Evolutionary conservation across 176 grass and related monocot genomes (phyloP).

Genomic region (Hsuehochloa calcarea): DNA sequence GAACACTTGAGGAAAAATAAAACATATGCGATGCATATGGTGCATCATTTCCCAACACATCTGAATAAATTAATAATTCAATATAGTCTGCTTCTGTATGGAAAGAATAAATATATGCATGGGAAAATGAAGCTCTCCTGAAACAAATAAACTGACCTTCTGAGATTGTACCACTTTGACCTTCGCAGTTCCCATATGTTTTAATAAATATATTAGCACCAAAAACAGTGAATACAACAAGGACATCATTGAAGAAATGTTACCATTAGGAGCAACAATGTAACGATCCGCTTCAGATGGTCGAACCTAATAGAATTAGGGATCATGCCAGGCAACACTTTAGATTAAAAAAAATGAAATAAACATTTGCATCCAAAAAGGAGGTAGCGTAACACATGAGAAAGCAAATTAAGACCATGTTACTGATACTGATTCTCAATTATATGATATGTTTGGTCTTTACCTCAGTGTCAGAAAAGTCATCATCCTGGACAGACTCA

Average conservation of each 20-base stretch:
- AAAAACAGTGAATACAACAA: slow-evolving; percentile 30
- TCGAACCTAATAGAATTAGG: slow-evolving; percentile 53
- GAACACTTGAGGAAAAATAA: background rate
- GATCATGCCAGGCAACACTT: slow-evolving; percentile 7
- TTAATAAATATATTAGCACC: slow-evolving; percentile 31
- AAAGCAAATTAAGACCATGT: slow-evolving; percentile 3
- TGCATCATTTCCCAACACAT: background rate
- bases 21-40: background rate
- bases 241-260: slow-evolving; percentile 24
- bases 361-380: background rate
- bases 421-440: background rate
- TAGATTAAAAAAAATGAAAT: background rate
- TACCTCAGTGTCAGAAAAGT: slow-evolving; percentile 92
- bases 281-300: slow-evolving; percentile 69
- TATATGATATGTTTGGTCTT: background rate
- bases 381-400: background rate
- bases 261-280: slow-evolving; percentile 88
- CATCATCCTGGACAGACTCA: slow-evolving; percentile 59
- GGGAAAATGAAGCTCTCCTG: slow-evolving; percentile 10
- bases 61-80: background rate
- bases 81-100: background rate
- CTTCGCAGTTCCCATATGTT: slow-evolving; percentile 55
- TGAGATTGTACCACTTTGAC: slow-evolving; percentile 60
- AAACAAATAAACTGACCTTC: slow-evolving; percentile 60
- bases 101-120: slow-evolving; percentile 11